Base-by-base conservation (phyloP, 2,329 filamentous ascomycete genomes). In the Monosporascus sp. region DNA sequence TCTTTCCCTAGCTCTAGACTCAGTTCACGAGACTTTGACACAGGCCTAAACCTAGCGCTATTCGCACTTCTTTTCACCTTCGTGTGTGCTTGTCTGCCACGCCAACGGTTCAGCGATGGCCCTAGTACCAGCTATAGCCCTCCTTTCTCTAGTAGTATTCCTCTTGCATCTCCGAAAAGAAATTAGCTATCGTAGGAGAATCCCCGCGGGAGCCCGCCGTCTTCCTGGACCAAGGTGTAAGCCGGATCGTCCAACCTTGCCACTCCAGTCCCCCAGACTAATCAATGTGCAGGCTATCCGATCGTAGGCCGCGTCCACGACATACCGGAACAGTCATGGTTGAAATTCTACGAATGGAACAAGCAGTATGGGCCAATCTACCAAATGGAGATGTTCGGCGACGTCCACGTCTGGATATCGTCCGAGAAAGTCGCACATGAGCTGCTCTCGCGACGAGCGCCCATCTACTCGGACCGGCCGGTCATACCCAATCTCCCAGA, bases 281-380 rank as follows among this genome's bases (percentile, higher is more conserved):
- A 43, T 35, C 35, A 37, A 22, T 59, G 7, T 58, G 22, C 43
- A 78, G 74, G 69, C 44, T 60, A 73, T 5, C 75, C 75, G 2
- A 64, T 73, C 41, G 67, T 78, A 45, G 75, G 76, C 5, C 70
- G 74, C 17, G 64, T 78, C 17, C 74, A 77, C 53, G 75, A 77
- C 60, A 61, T 78, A 3, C 75, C 76, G 1, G 57, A 63, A 16
- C 65, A 72, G 37, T 66, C 74, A 20, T 77, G 74, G 75, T 55
- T 78, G 26, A 77, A 78, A 61, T 76, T 78, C 55, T 72, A 73
- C 55, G 73, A 78, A 55, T 78, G 75, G 75, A 69, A 68, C 54
- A 70, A 75, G 60, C 60, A 67, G 35, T 78, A 73, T 54, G 75
- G 75, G 1, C 74, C 75, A 7, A 78, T 78, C 52, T 77, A 76